A percentile compares a stretch with the other conserved stretches of the same genome.
phyloP scores from a whole-genome alignment of 2,329 filamentous ascomycete genomes.

The Alternaria viburni region DNA sequence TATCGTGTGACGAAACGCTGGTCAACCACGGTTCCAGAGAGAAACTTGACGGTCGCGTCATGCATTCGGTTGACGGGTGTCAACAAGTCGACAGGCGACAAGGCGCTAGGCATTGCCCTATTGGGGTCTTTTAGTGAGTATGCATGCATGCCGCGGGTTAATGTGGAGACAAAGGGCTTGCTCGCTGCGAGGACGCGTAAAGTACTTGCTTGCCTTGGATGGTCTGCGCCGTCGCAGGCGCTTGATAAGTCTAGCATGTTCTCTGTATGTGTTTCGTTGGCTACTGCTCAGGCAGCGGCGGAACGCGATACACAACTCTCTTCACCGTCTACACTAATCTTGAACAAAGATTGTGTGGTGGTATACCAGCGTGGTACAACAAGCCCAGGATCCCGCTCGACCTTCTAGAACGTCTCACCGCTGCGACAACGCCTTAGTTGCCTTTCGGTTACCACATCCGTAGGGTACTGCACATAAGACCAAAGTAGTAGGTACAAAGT shows the following conservation, averaged over 20 bases:
- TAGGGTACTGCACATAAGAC: not conserved
- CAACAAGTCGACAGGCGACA: not conserved
- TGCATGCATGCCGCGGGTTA: constrained; percentile 11
- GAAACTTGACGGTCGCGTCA: constrained; percentile 4
- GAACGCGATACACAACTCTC: not conserved
- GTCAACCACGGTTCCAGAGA: not conserved
- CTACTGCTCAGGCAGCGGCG: not conserved
- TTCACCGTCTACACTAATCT: not conserved
- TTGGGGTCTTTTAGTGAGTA: not conserved
- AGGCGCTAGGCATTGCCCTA: not conserved
- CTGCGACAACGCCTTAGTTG: constrained; percentile 8
- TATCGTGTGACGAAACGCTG: not conserved
- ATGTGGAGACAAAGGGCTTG: constrained; percentile 6
- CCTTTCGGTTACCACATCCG: constrained; percentile 3
- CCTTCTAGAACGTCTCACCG: constrained; percentile 17
- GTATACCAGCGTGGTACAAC: constrained; percentile 7
- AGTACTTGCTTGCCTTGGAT: not conserved
- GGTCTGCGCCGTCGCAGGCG: not conserved
- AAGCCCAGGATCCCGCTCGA: constrained; percentile 4
- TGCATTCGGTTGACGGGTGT: not conserved
- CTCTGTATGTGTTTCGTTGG: not conserved
- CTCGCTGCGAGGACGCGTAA: constrained; percentile 12
- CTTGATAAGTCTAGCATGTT: not conserved
- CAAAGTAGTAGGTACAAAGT: too few relatives aligned
- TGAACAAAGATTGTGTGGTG: not conserved